Evolutionary conservation across 805 yeast genomes (phyloP).

Genomic region (Candida pini): DNA sequence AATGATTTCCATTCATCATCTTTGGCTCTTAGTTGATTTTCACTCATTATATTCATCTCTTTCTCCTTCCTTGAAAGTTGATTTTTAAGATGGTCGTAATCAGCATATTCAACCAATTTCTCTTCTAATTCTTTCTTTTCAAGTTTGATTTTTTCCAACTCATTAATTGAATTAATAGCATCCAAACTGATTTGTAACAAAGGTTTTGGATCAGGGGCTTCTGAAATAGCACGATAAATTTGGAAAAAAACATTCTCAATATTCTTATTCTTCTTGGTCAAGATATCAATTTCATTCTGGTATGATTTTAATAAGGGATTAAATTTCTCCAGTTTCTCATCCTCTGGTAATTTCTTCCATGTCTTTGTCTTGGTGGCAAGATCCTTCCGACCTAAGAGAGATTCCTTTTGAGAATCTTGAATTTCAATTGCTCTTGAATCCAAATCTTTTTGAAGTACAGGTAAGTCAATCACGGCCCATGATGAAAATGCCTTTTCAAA

Average conservation of each 20-base stretch:
- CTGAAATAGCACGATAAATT: conserved; percentile 70
- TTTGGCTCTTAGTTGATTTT: conserved; percentile 56
- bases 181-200: conserved; percentile 65
- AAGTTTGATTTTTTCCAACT: conserved; percentile 43
- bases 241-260: conserved; percentile 72
- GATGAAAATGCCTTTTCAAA: conserved; percentile 58
- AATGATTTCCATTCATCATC: conserved; percentile 66
- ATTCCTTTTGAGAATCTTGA: conserved; percentile 61
- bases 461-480: conserved; percentile 73
- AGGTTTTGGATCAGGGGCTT: conserved; percentile 92
- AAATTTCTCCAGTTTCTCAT: conserved; percentile 58
- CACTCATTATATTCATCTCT: conserved; percentile 48
- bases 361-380: conserved; percentile 82
- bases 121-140: conserved; percentile 51
- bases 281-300: conserved; percentile 80
- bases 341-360: conserved; percentile 67
- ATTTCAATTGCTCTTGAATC: conserved; percentile 73
- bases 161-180: conserved; percentile 44
- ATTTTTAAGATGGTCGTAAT: conserved; percentile 69
- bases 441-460: conserved; percentile 61
- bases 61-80: conserved; percentile 57
- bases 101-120: conserved; percentile 59
- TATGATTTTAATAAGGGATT: conserved; percentile 68
- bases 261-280: conserved; percentile 71
- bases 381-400: conserved; percentile 66